Percentiles rank a stretch among this genome's conserved stretches.
Conservation (phyloP, 2,329 filamentous ascomycete genomes). For the Metarhizium anisopliae region DNA sequence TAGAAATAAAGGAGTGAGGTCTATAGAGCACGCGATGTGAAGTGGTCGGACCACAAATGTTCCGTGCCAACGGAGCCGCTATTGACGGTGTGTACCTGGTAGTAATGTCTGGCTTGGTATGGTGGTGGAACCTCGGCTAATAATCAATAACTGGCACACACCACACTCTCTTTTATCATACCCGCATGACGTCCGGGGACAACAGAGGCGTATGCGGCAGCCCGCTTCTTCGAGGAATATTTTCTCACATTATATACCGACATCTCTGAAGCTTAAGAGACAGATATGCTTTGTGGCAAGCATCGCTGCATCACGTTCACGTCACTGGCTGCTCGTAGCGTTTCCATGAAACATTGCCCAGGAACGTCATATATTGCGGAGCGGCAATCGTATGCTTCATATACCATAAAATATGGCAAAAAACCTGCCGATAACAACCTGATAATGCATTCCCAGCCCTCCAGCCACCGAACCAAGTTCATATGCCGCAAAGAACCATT, state of each 20-base stretch:
- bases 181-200: no score
- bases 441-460: slow-evolving; percentile 21
- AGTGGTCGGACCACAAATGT: neutral
- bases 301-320: neutral
- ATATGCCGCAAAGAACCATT: slow-evolving; percentile 18
- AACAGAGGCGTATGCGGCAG: no score
- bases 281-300: neutral
- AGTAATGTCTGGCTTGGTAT: neutral
- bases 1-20: neutral
- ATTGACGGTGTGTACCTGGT: neutral
- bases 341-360: no score
- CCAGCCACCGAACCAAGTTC: slow-evolving; percentile 20
- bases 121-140: slow-evolving; percentile 26
- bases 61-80: neutral
- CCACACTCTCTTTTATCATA: neutral
- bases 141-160: slow-evolving; percentile 2
- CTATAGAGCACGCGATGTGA: neutral
- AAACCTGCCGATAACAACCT: slow-evolving; percentile 13
- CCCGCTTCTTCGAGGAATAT: no score
- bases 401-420: slow-evolving; percentile 7
- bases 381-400: slow-evolving; percentile 3
- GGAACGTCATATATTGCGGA: neutral
- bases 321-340: neutral
- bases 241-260: no score
- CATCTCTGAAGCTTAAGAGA: neutral